Percentiles rank a stretch among this genome's conserved stretches.
phyloP scores from a whole-genome alignment of 495 filamentous ascomycete species.

The Penicillium arizonense region DNA sequence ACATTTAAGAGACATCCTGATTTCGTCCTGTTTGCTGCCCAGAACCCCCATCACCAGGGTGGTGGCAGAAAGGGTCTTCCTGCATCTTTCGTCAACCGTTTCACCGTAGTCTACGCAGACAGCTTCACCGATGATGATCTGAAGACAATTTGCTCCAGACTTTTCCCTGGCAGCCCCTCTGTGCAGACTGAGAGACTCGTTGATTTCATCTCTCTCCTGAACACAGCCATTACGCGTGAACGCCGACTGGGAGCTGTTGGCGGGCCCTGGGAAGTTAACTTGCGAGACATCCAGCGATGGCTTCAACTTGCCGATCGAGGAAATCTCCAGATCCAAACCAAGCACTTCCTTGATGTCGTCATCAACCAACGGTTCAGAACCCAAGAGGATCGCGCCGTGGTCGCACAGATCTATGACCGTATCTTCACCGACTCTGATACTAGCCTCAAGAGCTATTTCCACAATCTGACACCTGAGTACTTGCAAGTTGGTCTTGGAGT shows the following conservation, averaged over 20 bases:
- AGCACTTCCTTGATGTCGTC: constrained; percentile 74
- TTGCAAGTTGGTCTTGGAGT: constrained; percentile 80
- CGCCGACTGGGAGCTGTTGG: constrained; percentile 73
- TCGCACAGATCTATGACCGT: constrained; percentile 61
- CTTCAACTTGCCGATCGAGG: constrained; percentile 62
- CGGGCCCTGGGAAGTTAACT: constrained; percentile 95
- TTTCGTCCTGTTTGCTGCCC: constrained; percentile 91
- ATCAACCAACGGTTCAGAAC: constrained; percentile 87
- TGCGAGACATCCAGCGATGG: constrained; percentile 91
- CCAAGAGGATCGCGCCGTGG: constrained; percentile 58
- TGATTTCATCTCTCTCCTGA: constrained; percentile 76
- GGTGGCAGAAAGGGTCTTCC: constrained; percentile 94
- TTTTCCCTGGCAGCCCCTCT: constrained; percentile 62
- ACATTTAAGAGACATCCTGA: constrained; percentile 86
- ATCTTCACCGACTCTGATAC: constrained; percentile 45
- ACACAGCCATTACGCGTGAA: constrained; percentile 63
- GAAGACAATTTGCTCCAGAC: constrained; percentile 71
- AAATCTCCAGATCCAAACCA: constrained; percentile 53
- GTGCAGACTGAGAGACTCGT: constrained; percentile 62
- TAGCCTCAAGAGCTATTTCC: constrained; percentile 47
- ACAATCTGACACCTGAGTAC: constrained; percentile 64
- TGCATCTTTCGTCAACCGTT: constrained; percentile 94
- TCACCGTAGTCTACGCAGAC: constrained; percentile 96
- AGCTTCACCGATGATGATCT: constrained; percentile 79
- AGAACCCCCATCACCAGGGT: constrained; percentile 97